A percentile compares a stretch with the other conserved stretches of the same genome.
Conservation (phyloP, 768 basidiomycete species). For the Mycena chlorophos region DNA sequence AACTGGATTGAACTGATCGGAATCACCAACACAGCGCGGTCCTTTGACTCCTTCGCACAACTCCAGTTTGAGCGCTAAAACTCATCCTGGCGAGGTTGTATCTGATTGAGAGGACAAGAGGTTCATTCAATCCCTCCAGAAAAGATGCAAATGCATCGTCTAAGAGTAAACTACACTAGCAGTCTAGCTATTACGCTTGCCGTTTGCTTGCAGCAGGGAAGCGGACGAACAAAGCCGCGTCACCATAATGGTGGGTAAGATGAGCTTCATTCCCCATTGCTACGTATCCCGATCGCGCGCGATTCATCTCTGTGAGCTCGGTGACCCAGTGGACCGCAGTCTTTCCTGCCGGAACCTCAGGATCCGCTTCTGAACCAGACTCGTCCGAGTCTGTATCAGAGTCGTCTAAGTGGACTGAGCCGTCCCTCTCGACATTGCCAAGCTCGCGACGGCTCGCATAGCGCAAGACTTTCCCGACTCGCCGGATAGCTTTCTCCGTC, state of each 20-base stretch:
- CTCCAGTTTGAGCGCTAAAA: no score
- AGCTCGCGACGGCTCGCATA: neutral
- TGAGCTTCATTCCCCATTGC: slow-evolving; percentile 24
- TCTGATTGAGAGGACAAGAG: no score
- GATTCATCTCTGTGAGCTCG: slow-evolving; percentile 11
- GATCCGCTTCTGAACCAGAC: neutral
- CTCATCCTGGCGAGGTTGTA: no score
- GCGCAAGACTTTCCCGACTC: neutral
- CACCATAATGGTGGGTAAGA: slow-evolving; percentile 20
- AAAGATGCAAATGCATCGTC: no score
- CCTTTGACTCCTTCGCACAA: no score
- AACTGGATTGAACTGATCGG: no score
- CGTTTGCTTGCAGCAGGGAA: no score
- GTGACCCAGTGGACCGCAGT: slow-evolving; percentile 11
- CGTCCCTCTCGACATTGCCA: neutral
- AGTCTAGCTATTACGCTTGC: no score
- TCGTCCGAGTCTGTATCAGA: neutral
- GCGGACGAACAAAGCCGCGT: slow-evolving; percentile 19
- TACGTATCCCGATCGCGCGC: slow-evolving; percentile 6
- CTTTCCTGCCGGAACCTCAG: slow-evolving; percentile 1
- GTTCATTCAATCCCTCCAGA: no score
- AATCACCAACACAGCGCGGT: no score
- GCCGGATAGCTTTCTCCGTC: neutral
- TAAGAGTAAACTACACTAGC: no score
- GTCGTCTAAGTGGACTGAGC: no score